phyloP scores from a whole-genome alignment of 352 stramenopile species.

The Globisporangium camurandrum region DNA sequence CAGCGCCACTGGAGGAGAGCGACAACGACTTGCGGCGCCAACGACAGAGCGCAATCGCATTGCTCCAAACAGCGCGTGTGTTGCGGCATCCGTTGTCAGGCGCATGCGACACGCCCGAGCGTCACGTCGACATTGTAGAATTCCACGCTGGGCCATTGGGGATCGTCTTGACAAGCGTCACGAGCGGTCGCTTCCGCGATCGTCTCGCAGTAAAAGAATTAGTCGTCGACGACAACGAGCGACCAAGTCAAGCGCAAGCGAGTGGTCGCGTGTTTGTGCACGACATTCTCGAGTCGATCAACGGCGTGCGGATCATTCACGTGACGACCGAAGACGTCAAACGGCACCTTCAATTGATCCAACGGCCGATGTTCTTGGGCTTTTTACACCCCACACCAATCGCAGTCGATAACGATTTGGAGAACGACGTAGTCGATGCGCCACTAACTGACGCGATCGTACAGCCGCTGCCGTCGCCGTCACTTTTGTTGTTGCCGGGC shows the following conservation, averaged over 20 bases:
- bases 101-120: too few relatives aligned
- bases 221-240: constrained; percentile 11
- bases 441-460: background rate
- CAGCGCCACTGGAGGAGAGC: constrained; percentile 14
- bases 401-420: constrained; percentile 8
- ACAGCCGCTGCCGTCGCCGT: background rate
- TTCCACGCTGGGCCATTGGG: constrained; percentile 61
- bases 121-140: constrained; percentile 45
- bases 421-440: too few relatives aligned
- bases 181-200: constrained; percentile 33
- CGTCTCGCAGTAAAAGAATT: constrained; percentile 76
- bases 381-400: constrained; percentile 29
- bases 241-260: constrained; percentile 35
- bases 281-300: constrained; percentile 75
- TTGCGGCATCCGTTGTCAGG: constrained; percentile 63
- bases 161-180: constrained; percentile 56
- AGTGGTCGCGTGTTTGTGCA: constrained; percentile 53
- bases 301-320: constrained; percentile 59
- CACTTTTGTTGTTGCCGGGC: constrained; percentile 26
- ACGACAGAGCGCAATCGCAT: constrained; percentile 14
- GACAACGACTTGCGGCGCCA: constrained; percentile 3
- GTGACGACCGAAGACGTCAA: constrained; percentile 79
- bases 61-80: constrained; percentile 45
- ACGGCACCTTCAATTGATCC: constrained; percentile 61
- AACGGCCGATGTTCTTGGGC: constrained; percentile 57